Conservation (phyloP, 768 basidiomycete species). For the Kondoa subrosea region DNA sequence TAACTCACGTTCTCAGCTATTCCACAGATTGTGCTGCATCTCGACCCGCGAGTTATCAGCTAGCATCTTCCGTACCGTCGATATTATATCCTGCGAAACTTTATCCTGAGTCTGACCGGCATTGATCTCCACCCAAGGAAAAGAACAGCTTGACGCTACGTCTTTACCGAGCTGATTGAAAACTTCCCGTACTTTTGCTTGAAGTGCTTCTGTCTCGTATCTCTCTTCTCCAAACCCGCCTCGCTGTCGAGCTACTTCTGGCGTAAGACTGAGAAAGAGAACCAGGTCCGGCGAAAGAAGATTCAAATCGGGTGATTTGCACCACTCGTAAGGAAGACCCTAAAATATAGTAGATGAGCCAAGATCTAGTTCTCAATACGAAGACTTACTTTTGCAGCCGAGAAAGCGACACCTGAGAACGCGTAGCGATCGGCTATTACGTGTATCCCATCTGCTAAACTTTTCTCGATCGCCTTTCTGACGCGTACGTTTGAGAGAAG, state of each 20-base stretch:
- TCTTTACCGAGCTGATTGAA: conserved; percentile 33
- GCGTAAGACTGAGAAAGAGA: conserved; percentile 66
- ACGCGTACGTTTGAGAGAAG: background rate
- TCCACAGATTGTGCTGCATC: background rate
- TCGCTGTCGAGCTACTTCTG: conserved; percentile 48
- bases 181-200: conserved; percentile 45
- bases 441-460: conserved; percentile 48
- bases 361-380: background rate
- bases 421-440: conserved; percentile 87
- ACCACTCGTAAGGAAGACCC: conserved; percentile 62
- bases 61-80: background rate
- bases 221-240: conserved; percentile 29
- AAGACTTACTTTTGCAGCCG: conserved; percentile 35
- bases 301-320: conserved; percentile 62
- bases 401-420: conserved; percentile 86
- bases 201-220: conserved; percentile 52
- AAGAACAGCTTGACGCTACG: background rate
- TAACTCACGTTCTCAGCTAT: background rate
- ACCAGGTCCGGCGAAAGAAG: conserved; percentile 79
- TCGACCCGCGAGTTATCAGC: background rate
- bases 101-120: background rate
- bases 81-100: background rate
- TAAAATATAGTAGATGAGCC: conserved; percentile 16
- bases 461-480: conserved; percentile 46
- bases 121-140: background rate